Conservation (phyloP, 306 rosid genomes). For the Quillaja saponaria region DNA sequence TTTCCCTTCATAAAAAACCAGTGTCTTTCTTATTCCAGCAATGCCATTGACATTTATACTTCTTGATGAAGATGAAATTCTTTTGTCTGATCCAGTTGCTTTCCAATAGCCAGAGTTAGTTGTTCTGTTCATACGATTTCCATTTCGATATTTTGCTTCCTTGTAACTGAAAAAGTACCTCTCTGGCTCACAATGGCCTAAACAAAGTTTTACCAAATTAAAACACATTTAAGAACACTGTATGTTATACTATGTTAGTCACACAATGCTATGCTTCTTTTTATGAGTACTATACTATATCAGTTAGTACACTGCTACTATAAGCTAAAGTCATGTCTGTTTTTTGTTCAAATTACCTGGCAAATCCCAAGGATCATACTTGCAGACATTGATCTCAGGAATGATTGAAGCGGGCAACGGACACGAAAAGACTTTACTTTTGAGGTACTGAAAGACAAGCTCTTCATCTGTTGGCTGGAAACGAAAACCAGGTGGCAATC, state of each 20-base stretch:
- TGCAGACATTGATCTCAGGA: conserved; percentile 69
- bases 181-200: conserved; percentile 58
- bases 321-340: not conserved
- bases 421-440: conserved; percentile 65
- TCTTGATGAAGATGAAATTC: conserved; percentile 48
- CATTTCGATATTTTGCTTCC: conserved; percentile 59
- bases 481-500: conserved; percentile 93
- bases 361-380: conserved; percentile 87
- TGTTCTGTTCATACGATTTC: conserved; percentile 58
- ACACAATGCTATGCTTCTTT: not conserved
- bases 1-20: conserved; percentile 63
- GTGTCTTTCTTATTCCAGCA: conserved; percentile 66
- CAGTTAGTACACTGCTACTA: not conserved
- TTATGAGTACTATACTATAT: not conserved
- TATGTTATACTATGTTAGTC: not conserved
- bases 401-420: conserved; percentile 85
- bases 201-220: not conserved
- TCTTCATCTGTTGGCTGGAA: conserved; percentile 97
- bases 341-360: conserved; percentile 47
- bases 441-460: conserved; percentile 73
- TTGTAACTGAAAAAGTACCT: conserved; percentile 69
- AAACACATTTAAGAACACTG: too few relatives aligned
- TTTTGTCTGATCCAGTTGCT: conserved; percentile 71
- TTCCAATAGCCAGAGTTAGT: conserved; percentile 91
- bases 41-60: conserved; percentile 29